These are phyloP conservation scores for Zelonia costaricensis DNA, from an alignment of 208 protist genomes.

Conservation along the genomic window DNA sequence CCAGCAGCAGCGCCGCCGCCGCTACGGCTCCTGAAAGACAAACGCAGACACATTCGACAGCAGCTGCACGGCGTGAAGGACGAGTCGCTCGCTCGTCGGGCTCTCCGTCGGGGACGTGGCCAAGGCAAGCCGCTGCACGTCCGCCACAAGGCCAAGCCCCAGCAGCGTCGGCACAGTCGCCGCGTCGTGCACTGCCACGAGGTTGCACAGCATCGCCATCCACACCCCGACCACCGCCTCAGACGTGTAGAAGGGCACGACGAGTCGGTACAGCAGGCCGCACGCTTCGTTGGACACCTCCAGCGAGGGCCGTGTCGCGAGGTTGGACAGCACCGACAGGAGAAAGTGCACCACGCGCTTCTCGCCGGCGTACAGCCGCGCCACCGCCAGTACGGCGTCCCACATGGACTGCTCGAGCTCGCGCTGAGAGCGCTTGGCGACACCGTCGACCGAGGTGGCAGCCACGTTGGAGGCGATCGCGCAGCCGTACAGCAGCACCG, in stretches of 20 bases:
- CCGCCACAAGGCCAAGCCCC: conserved; percentile 35
- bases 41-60: conserved; percentile 30
- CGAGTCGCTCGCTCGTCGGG: conserved; percentile 30
- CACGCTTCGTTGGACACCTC: conserved; percentile 9
- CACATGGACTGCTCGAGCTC: conserved; percentile 15
- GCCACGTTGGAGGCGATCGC: conserved; percentile 35
- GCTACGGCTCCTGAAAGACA: neutral
- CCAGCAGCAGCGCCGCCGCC: neutral
- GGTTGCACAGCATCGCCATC: conserved; percentile 41
- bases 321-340: conserved; percentile 30
- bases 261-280: conserved; percentile 14
- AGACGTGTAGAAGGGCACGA: conserved; percentile 31
- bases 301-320: conserved; percentile 1
- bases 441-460: neutral
- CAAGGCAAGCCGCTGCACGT: conserved; percentile 45
- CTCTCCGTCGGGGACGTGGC: conserved; percentile 11
- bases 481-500: conserved; percentile 27
- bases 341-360: conserved; percentile 28
- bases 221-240: conserved; percentile 39
- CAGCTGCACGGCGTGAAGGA: conserved; percentile 37
- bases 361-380: conserved; percentile 26
- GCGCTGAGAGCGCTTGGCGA: neutral
- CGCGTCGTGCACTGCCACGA: conserved; percentile 32
- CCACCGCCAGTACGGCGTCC: conserved; percentile 10
- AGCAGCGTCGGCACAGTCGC: conserved; percentile 29